These are phyloP conservation scores for Dipteronia sinensis DNA, from an alignment of 345 rosid genomes.

Conservation along the genomic window DNA sequence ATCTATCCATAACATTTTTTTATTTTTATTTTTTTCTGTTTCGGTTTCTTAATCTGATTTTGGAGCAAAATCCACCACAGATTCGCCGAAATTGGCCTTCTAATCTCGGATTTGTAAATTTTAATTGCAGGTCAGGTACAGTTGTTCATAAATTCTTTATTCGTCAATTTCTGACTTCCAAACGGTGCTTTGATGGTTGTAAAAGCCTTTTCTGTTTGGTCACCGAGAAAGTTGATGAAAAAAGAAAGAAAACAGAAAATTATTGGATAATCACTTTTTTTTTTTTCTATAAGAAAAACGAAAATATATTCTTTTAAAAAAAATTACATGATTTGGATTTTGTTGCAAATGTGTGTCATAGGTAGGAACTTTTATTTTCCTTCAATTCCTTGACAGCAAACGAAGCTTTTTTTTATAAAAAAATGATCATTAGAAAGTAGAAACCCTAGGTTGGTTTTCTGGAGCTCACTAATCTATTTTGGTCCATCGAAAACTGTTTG, in stretches of 20 bases:
- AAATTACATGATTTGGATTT: neutral
- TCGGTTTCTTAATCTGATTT: neutral
- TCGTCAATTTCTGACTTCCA: neutral
- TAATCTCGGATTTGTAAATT: neutral
- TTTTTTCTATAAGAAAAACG: neutral
- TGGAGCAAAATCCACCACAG: neutral
- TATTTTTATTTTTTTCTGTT: neutral
- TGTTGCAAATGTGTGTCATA: neutral
- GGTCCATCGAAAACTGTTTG: neutral
- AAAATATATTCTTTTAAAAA: neutral
- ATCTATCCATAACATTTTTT: neutral
- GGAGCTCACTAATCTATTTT: neutral
- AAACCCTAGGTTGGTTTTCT: neutral
- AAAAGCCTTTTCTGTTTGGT: neutral
- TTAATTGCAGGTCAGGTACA: conserved; percentile 19
- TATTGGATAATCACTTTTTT: neutral
- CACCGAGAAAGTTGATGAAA: neutral
- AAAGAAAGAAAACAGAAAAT: neutral
- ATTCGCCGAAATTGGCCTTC: neutral
- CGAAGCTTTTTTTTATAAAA: too few species aligned
- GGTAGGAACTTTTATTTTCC: neutral
- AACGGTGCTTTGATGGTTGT: neutral
- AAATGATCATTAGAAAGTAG: neutral
- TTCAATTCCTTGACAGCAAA: too few species aligned
- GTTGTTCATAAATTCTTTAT: neutral